These are phyloP conservation scores for Vanrija humicola DNA, from an alignment of 1,284 basidiomycete species.

Conservation along the genomic window DNA sequence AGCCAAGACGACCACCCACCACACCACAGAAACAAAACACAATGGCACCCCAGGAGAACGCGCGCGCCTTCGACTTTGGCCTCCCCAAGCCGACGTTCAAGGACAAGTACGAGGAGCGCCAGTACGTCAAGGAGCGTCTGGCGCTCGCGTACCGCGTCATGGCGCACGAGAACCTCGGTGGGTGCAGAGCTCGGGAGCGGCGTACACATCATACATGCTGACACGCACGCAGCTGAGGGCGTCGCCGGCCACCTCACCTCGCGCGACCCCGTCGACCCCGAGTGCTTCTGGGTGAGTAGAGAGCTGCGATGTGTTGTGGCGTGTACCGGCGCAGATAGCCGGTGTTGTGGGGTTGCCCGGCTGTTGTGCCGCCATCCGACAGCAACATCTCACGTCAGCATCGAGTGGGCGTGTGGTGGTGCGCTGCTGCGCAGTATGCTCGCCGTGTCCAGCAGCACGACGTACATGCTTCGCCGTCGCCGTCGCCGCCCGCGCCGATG, in stretches of 20 bases:
- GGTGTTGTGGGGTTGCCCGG: no score
- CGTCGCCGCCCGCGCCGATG: no score
- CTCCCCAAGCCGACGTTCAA: constrained; percentile 18
- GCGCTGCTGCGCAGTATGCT: no score
- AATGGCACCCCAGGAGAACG: neutral
- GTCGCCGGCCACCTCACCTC: constrained; percentile 43
- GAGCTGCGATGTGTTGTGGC: no score
- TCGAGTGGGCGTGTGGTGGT: no score
- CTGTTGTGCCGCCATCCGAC: no score
- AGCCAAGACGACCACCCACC: neutral
- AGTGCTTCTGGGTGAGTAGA: constrained; percentile 1
- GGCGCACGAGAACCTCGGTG: constrained; percentile 17
- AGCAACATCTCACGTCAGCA: no score
- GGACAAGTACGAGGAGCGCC: constrained; percentile 19
- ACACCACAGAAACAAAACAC: neutral
- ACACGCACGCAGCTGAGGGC: constrained; percentile 18
- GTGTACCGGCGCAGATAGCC: no score
- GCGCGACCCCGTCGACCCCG: constrained; percentile 29
- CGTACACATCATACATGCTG: no score
- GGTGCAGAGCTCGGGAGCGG: neutral
- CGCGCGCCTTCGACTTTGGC: constrained; percentile 21
- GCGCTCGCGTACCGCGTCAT: constrained; percentile 22
- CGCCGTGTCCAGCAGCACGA: no score
- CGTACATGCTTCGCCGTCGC: no score
- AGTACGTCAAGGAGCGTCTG: constrained; percentile 23